Evolutionary conservation across 2,329 filamentous ascomycete genomes (phyloP), one percentile per base, ranked within the genome.

Genomic region (Phyllosticta citriasiana): DNA sequence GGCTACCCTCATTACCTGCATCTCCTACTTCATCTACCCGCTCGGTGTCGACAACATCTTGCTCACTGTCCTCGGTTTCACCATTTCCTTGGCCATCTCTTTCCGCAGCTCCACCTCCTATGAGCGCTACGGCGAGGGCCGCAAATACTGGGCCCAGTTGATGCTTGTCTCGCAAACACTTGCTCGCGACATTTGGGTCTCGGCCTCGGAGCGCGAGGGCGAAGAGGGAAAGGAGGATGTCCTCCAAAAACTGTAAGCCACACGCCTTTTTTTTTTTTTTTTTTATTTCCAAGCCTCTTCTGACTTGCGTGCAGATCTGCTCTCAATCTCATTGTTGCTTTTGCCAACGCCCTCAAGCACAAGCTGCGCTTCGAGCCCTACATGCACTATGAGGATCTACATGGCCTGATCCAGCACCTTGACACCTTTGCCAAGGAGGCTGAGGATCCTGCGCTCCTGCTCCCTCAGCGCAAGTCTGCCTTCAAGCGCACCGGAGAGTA

Each of bases 311-410:
- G 24, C 56, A 80, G 78, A 35, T 85, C 85, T 16, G 85, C 85
- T 6, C 83, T 94, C 73, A 93, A 94, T 71, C 79, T 94, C 6
- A 80, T 94, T 64, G 82, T 90, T 27, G 88, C 89, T 2, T 94
- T 89, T 67, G 82, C 88, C n/a, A 79, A 89, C 19, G 77, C 90
- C 1, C 79, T 95, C 63, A 93, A 93, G 76, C 90, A 94, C 75
- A 87, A 85, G 67, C 82, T 95, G 33, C 88, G 90, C 33, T 93
- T 93, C 71, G 89, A 95, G 71, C 89, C 90, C 1, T 89, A 88
- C 67, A 84, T 86, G 35, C 82, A 87, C 59, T 93, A 94, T 71
- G 82, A 86, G 1, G 90, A 94, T 68, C 78, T 95, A 4, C 76
- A 82, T 47, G 82, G 86, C 22, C 79, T 91, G 14, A 81, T 92